phyloP scores from a whole-genome alignment of 2,329 filamentous ascomycete species.

The Hypoxylon sp. region DNA sequence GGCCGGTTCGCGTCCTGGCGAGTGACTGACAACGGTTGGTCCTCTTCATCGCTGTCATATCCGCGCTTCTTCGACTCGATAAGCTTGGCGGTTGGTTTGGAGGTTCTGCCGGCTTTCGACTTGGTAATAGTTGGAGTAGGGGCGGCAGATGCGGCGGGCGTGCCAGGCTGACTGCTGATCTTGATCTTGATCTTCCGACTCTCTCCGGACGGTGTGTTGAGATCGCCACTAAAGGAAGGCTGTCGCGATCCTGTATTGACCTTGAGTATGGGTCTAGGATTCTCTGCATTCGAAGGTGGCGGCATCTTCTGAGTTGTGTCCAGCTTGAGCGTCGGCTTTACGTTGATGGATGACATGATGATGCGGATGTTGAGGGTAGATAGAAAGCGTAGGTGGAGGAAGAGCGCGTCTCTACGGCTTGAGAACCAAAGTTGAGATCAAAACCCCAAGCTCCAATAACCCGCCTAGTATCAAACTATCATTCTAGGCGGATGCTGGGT shows the following conservation, averaged over 20 bases:
- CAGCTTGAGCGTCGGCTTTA: conserved; percentile 52
- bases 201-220: conserved; percentile 51
- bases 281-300: conserved; percentile 49
- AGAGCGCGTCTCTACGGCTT: not conserved
- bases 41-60: conserved; percentile 67
- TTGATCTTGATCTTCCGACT: conserved; percentile 60
- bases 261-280: conserved; percentile 54
- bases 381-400: not conserved
- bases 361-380: conserved; percentile 14
- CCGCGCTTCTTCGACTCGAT: conserved; percentile 73
- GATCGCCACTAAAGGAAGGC: conserved; percentile 51
- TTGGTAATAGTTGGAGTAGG: conserved; percentile 56
- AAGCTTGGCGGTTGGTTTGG: conserved; percentile 72
- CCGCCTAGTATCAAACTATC: not conserved
- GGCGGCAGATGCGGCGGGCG: conserved; percentile 50
- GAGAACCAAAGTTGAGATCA: conserved; percentile 7
- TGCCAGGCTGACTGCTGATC: conserved; percentile 53
- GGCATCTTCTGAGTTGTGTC: conserved; percentile 53
- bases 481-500: not conserved
- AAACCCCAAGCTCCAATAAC: not conserved
- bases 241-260: conserved; percentile 52
- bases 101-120: conserved; percentile 72
- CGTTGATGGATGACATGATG: conserved; percentile 50
- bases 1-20: conserved; percentile 56
- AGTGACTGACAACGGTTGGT: conserved; percentile 55